Conservation (phyloP, 331 rosid species). For the Pyrus hybrid region DNA sequence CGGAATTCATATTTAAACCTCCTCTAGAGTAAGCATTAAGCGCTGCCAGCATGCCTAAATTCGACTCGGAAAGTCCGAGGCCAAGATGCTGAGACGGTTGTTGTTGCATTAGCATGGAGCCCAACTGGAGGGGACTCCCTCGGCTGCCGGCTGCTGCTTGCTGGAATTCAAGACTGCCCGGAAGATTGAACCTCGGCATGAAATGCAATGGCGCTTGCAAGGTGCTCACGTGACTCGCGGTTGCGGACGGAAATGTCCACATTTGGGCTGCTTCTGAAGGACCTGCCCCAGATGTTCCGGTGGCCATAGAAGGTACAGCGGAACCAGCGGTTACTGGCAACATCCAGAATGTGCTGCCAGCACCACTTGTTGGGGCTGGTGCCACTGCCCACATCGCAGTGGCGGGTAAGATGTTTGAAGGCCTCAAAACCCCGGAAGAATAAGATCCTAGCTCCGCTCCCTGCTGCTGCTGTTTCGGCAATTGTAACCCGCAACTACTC, state of each 20-base stretch:
- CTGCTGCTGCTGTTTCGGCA: slow-evolving; percentile 32
- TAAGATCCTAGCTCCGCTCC: slow-evolving; percentile 8
- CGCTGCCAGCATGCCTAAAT: slow-evolving; percentile 83
- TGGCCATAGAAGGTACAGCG: slow-evolving; percentile 13
- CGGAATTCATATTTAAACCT: slow-evolving; percentile 58
- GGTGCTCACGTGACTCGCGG: slow-evolving; percentile 26
- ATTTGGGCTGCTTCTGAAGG: slow-evolving; percentile 53
- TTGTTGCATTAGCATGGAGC: slow-evolving; percentile 72
- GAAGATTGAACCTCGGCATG: slow-evolving; percentile 69
- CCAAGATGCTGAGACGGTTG: slow-evolving; percentile 72
- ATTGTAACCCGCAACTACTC: slow-evolving; percentile 19
- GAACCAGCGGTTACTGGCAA: slow-evolving; percentile 48
- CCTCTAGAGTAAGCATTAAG: slow-evolving; percentile 72
- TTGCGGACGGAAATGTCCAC: slow-evolving; percentile 62
- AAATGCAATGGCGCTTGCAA: slow-evolving; percentile 58
- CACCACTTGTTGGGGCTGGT: slow-evolving; percentile 35
- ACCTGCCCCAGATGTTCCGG: slow-evolving; percentile 13
- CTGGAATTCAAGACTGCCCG: slow-evolving; percentile 49
- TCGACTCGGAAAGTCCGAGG: slow-evolving; percentile 61
- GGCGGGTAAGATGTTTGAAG: slow-evolving; percentile 46
- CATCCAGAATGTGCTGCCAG: slow-evolving; percentile 89
- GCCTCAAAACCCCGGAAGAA: slow-evolving; percentile 43
- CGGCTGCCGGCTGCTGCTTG: slow-evolving; percentile 18
- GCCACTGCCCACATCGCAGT: slow-evolving; percentile 88
- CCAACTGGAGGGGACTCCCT: slow-evolving; percentile 52